These are phyloP conservation scores for Nepenthes gracilis DNA, from an alignment of 148 eudicot genomes.

Conservation along the genomic window DNA sequence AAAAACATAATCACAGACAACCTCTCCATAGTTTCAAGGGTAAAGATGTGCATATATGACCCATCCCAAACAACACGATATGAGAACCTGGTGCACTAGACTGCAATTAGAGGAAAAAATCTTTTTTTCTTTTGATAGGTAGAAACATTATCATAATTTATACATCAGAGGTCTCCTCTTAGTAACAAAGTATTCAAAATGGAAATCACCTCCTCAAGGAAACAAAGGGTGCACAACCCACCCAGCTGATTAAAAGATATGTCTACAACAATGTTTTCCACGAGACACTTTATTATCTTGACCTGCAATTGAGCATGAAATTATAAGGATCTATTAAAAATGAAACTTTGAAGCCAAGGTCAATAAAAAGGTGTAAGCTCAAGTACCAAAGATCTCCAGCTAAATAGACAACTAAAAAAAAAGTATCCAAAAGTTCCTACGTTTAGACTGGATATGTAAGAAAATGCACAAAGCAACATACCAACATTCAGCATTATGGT, in stretches of 20 bases:
- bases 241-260: slow-evolving; percentile 79
- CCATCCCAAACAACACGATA: too few species aligned
- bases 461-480: too few species aligned
- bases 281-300: slow-evolving; percentile 69
- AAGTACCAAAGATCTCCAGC: too few species aligned
- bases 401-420: too few species aligned
- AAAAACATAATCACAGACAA: neutral
- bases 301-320: slow-evolving; percentile 29
- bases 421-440: too few species aligned
- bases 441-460: too few species aligned
- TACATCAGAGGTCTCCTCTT: neutral
- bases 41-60: too few species aligned
- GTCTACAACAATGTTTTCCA: slow-evolving; percentile 71
- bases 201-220: slow-evolving; percentile 55
- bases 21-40: too few species aligned
- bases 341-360: neutral
- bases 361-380: neutral
- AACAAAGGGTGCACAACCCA: slow-evolving; percentile 77
- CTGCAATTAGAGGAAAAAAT: too few species aligned
- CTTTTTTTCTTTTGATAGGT: neutral
- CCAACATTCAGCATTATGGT: too few species aligned
- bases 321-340: neutral
- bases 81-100: too few species aligned
- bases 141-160: neutral
- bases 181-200: neutral